Conservation (phyloP, 768 basidiomycete species). For the Lentinula guzmanii region DNA sequence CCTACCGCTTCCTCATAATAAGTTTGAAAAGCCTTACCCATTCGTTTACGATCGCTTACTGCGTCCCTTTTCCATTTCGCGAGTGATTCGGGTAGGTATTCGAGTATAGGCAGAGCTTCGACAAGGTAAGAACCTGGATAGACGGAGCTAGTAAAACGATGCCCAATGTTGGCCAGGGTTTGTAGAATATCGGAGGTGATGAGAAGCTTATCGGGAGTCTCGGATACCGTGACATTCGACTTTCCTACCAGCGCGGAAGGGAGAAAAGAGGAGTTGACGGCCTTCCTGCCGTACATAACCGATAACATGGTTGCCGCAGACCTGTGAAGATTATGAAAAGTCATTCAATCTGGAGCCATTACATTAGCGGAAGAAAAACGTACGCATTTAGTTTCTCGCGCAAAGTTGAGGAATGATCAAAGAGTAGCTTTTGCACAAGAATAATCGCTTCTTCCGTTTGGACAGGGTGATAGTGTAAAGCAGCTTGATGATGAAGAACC, state of each 20-base stretch:
- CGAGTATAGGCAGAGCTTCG: slow-evolving; percentile 24
- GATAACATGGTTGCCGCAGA: not conserved
- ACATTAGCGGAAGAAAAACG: not conserved
- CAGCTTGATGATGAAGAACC: not conserved
- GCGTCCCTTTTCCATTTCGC: slow-evolving; percentile 12
- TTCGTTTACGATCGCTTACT: not conserved
- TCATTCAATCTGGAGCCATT: too few relatives aligned
- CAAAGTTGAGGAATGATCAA: not conserved
- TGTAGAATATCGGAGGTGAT: slow-evolving; percentile 4
- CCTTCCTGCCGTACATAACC: slow-evolving; percentile 7
- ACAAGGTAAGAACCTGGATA: slow-evolving; percentile 25
- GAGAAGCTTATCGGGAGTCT: not conserved
- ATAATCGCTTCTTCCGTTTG: not conserved
- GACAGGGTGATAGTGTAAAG: not conserved
- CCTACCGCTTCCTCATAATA: slow-evolving; percentile 1
- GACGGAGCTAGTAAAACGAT: slow-evolving; percentile 19
- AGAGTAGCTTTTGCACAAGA: not conserved
- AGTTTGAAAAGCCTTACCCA: not conserved
- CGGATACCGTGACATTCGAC: not conserved
- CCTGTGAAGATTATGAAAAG: not conserved
- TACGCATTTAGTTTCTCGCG: not conserved
- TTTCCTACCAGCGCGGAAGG: not conserved
- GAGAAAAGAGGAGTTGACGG: slow-evolving; percentile 14
- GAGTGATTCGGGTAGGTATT: slow-evolving; percentile 16
- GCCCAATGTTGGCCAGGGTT: slow-evolving; percentile 10